Conservation (phyloP, 495 filamentous ascomycete genomes). For the Entonaema liquescens region DNA sequence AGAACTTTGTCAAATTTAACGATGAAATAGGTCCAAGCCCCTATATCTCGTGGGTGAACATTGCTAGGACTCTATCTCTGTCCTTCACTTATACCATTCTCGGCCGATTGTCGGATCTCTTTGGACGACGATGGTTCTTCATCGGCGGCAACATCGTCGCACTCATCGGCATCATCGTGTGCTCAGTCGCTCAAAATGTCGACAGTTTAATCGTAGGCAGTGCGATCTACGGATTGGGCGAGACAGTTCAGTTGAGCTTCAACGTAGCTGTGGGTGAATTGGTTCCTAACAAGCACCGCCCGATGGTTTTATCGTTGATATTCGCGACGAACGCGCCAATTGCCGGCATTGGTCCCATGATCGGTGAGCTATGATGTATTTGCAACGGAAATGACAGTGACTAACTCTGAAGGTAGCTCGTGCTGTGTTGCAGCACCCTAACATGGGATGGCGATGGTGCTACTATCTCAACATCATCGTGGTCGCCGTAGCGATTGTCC, state of each 20-base stretch:
- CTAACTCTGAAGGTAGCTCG: slow-evolving; percentile 38
- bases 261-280: slow-evolving; percentile 56
- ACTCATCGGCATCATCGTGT: slow-evolving; percentile 56
- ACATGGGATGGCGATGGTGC: slow-evolving; percentile 53
- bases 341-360: slow-evolving; percentile 53
- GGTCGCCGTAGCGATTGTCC: slow-evolving; percentile 46
- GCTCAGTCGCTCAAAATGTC: slow-evolving; percentile 56
- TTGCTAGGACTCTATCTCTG: slow-evolving; percentile 46
- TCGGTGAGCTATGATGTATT: slow-evolving; percentile 32
- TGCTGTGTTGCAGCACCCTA: slow-evolving; percentile 48
- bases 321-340: slow-evolving; percentile 51
- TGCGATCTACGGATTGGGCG: slow-evolving; percentile 48
- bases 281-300: slow-evolving; percentile 55
- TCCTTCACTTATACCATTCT: slow-evolving; percentile 49
- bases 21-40: slow-evolving; percentile 48
- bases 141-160: slow-evolving; percentile 53
- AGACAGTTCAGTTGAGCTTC: slow-evolving; percentile 54
- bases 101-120: slow-evolving; percentile 62
- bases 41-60: slow-evolving; percentile 50
- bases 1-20: slow-evolving; percentile 36
- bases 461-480: slow-evolving; percentile 59
- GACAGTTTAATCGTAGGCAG: slow-evolving; percentile 54
- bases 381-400: neutral
- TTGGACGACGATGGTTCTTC: slow-evolving; percentile 62
- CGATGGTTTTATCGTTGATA: slow-evolving; percentile 52